Base-by-base conservation (phyloP, 768 basidiomycete species). In the Amanita muscaria region DNA sequence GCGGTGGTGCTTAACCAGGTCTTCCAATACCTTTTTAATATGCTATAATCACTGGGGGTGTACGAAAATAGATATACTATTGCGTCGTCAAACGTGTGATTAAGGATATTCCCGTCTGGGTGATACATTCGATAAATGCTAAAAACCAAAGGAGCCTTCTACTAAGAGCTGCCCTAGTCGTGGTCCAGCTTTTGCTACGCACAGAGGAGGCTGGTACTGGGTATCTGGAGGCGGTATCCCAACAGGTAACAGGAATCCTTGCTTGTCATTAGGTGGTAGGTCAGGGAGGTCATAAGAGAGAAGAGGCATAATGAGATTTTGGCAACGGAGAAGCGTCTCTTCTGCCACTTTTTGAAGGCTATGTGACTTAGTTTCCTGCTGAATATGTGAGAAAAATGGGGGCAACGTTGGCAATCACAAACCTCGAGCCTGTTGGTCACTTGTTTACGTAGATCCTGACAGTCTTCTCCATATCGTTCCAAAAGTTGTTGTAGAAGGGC, bases 91-190 rank as follows among this genome's bases (percentile, higher is more conserved):
- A 29, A 6, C 12, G 27, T 6, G 27, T 12, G 27, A 29, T 29
- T 29, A 12, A 29, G 12, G n/a, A n/a, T n/a, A n/a, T n/a, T n/a
- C n/a, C n/a, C n/a, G n/a, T n/a, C n/a, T n/a, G n/a, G n/a, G n/a
- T n/a, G n/a, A n/a, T n/a, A n/a, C n/a, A n/a, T n/a, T n/a, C n/a
- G 5, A 18, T 23, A 23, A 12, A 21, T 27, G 24, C 42, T 44
- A 40, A 40, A 35, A 42, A 5, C 37, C 19, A 47, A 60, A 56
- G 49, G 63, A 59, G 52, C 64, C 70, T 42, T 76, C 80, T 46
- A 85, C 69, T 46, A 88, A 68, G 36, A 90, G 63, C 56, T 88
- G 65, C 12, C 84, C 84, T 62, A 90, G 87, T 46, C 88, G 71
- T 33, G 83, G 70, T 31, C 79, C 78, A 14, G 85, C 77, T 51